phyloP scores from a whole-genome alignment of 805 yeast genomes.

The Phaffomyces thermotolerans region DNA sequence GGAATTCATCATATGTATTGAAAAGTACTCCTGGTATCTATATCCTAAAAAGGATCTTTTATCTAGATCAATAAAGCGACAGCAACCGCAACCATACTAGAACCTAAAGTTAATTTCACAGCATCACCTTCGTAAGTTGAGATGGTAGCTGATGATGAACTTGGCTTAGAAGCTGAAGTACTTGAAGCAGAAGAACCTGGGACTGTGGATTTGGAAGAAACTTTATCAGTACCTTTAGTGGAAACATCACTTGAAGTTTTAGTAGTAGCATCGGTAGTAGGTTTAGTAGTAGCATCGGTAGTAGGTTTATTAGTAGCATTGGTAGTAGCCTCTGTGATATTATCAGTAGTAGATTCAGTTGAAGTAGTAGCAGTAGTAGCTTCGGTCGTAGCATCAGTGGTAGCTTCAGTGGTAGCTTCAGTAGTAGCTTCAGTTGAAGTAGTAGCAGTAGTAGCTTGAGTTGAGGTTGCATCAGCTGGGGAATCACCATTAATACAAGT shows the following conservation, averaged over 20 bases:
- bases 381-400: neutral
- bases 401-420: neutral
- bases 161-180: neutral
- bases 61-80: neutral
- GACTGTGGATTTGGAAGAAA: too few species aligned
- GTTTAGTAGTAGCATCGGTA: neutral
- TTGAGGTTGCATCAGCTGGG: neutral
- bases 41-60: neutral
- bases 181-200: neutral
- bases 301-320: neutral
- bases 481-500: constrained; percentile 10
- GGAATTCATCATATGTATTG: too few species aligned
- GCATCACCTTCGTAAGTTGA: neutral
- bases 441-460: neutral
- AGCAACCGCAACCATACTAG: neutral
- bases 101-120: neutral
- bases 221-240: too few species aligned
- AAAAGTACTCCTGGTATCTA: neutral
- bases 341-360: neutral
- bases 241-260: too few species aligned
- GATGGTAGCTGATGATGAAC: neutral
- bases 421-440: neutral
- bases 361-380: neutral
- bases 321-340: too few species aligned
- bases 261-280: neutral